phyloP scores from a whole-genome alignment of 2,329 filamentous ascomycete species.

The Claviceps paspali region DNA sequence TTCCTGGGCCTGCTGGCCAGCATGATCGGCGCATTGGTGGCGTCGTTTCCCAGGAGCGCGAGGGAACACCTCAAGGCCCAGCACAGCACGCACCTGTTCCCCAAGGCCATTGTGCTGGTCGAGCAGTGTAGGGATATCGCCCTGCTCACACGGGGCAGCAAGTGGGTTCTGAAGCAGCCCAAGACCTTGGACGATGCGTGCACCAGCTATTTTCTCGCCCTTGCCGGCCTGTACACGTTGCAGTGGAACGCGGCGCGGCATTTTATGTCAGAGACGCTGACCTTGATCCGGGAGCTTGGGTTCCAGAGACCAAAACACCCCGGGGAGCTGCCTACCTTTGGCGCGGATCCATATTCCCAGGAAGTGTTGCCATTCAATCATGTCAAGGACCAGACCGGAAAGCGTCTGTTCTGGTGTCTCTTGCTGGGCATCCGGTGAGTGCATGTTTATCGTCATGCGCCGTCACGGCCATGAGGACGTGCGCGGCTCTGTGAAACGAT shows the following conservation, averaged over 20 bases:
- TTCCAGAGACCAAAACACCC: slow-evolving; percentile 40
- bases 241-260: slow-evolving; percentile 52
- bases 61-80: slow-evolving; percentile 52
- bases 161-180: slow-evolving; percentile 29
- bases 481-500: no score
- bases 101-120: slow-evolving; percentile 53
- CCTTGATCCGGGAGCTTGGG: slow-evolving; percentile 51
- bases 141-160: slow-evolving; percentile 47
- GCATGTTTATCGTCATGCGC: no score
- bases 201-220: slow-evolving; percentile 60
- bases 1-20: slow-evolving; percentile 59
- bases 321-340: slow-evolving; percentile 24
- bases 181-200: slow-evolving; percentile 41
- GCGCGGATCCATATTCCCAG: slow-evolving; percentile 21
- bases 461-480: no score
- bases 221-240: slow-evolving; percentile 52
- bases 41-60: slow-evolving; percentile 60
- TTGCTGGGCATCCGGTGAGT: slow-evolving; percentile 53
- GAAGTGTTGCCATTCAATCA: slow-evolving; percentile 43
- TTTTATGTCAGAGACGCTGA: slow-evolving; percentile 59
- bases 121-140: slow-evolving; percentile 57
- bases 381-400: slow-evolving; percentile 57
- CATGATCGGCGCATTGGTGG: slow-evolving; percentile 60
- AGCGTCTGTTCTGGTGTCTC: slow-evolving; percentile 73
- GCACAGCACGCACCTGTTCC: slow-evolving; percentile 48